Evolutionary conservation across 225 moss, liverwort and hornwort genomes (phyloP), one percentile per base, ranked within the genome.

Genomic region (Pseudoscleropodium purum): DNA sequence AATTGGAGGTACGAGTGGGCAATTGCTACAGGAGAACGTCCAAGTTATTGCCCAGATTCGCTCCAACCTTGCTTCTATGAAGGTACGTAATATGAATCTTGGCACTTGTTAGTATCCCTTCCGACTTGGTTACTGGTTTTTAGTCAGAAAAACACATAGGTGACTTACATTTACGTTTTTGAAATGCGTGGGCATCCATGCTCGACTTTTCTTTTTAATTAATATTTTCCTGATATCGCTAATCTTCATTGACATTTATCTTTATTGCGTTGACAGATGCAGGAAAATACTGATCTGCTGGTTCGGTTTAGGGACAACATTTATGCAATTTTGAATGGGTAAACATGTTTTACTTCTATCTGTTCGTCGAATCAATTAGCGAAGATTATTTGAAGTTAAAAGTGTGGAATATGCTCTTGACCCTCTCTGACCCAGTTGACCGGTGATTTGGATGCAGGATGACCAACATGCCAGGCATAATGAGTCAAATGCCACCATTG

Each of bases 401-500:
- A 78, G 47, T 70, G 70, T 26, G 57, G 31, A 70, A 37, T 72
- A n/a, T 89, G 79, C 79, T 43, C 25, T 75, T 34, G 82, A 85
- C 51, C 67, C 47, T 47, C 54, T 73, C 56, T 79, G 90, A 88
- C 89, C 80, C 24, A 67, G 36, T 67, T 41, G 67, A 69, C 57
- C 36, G 57, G 33, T 85, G 73, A 43, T 72, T 85, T 59, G 73
- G 59, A 77, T 89, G 88, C 93, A 97, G 97, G 91, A 96, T 97
- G 95, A 96, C 96, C 63, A 95, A 95, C 83, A 96, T 97, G 97
- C 97, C 97, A 54, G 97, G 97, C 84, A 96, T 97, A 41, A 95
- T 97, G 97, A 97, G 97, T 90, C 97, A 97, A 92, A 97, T 97
- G 97, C 97, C 96, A 39, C 97, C 94, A 54, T 95, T 97, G 85